A percentile compares a stretch with the other conserved stretches of the same genome.
phyloP scores from a whole-genome alignment of 768 basidiomycete species.

The Psilocybe sp. region DNA sequence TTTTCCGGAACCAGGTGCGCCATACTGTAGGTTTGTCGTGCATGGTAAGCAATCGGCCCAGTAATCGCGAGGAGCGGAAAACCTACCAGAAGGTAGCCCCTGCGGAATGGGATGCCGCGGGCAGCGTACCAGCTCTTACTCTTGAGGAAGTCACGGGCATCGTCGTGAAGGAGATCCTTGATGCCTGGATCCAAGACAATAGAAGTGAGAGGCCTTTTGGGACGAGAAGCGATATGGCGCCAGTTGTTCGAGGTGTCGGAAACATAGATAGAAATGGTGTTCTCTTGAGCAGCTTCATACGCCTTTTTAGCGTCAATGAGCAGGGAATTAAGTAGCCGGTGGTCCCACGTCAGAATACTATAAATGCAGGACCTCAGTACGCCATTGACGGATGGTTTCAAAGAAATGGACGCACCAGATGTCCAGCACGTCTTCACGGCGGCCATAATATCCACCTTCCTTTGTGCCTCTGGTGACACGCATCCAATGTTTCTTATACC shows the following conservation, averaged over 20 bases:
- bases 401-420: constrained; percentile 34
- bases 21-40: constrained; percentile 40
- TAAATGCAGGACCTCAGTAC: constrained; percentile 1
- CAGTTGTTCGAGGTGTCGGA: constrained; percentile 50
- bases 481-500: constrained; percentile 48
- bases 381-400: background rate
- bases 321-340: constrained; percentile 45
- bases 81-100: constrained; percentile 66
- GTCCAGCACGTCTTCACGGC: constrained; percentile 35
- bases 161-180: constrained; percentile 60
- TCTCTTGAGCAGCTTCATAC: constrained; percentile 50
- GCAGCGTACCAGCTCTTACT: constrained; percentile 73
- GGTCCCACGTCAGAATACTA: constrained; percentile 50
- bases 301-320: constrained; percentile 51
- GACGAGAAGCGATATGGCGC: constrained; percentile 52
- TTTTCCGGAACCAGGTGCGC: constrained; percentile 76
- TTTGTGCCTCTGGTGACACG: constrained; percentile 33
- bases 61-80: background rate
- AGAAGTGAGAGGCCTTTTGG: constrained; percentile 64
- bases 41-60: too few species aligned
- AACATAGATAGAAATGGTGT: constrained; percentile 51
- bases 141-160: constrained; percentile 67
- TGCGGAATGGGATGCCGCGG: constrained; percentile 78
- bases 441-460: constrained; percentile 28
- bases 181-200: constrained; percentile 72